Conservation (phyloP, 176 grass and related monocot species). For the Cenchrus americanus region DNA sequence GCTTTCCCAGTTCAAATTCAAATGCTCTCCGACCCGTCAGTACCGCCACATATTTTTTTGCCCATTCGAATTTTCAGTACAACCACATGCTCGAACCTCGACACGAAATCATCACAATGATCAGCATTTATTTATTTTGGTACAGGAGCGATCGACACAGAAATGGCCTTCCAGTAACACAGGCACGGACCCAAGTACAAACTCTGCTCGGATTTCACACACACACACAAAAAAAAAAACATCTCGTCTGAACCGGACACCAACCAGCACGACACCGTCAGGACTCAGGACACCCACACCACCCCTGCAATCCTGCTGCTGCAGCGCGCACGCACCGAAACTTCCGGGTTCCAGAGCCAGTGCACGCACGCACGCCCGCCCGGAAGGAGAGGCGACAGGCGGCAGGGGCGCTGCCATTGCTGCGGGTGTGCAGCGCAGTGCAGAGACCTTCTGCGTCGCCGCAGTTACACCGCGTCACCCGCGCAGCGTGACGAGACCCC, state of each 20-base stretch:
- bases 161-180: neutral
- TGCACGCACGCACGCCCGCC: neutral
- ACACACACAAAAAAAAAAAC: too few relatives aligned
- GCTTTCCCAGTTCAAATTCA: neutral
- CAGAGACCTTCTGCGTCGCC: neutral
- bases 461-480: slow-evolving; percentile 38
- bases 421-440: neutral
- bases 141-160: slow-evolving; percentile 2
- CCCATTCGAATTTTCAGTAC: neutral
- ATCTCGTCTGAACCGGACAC: neutral
- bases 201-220: neutral
- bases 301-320: neutral
- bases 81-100: neutral
- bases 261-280: neutral
- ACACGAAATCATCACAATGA: neutral
- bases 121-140: slow-evolving; percentile 26
- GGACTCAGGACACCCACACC: neutral
- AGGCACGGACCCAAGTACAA: slow-evolving; percentile 21
- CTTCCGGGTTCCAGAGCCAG: slow-evolving; percentile 7
- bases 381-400: neutral
- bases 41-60: neutral
- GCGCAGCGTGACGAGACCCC: slow-evolving; percentile 37
- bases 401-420: neutral
- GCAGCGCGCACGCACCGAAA: neutral
- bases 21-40: neutral